Evolutionary conservation across 2,329 filamentous ascomycete species (phyloP).

Genomic region (Aureobasidium leucospermi): DNA sequence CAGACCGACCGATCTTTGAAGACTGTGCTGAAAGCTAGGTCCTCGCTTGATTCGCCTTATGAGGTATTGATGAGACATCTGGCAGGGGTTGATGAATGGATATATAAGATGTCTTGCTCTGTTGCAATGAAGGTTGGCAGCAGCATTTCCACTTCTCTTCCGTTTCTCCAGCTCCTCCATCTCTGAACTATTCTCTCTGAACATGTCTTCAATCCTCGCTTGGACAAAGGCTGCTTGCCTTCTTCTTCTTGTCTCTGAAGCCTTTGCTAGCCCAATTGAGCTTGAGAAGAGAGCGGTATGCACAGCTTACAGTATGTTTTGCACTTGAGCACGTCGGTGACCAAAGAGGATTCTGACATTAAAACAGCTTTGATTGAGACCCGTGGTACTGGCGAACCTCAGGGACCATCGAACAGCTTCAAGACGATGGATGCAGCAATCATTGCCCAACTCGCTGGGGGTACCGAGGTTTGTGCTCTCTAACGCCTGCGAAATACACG

Average conservation of each 20-base stretch:
- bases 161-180: background rate
- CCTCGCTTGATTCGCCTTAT: too few species aligned
- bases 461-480: conserved; percentile 19
- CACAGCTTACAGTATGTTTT: conserved; percentile 1
- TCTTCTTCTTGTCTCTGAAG: background rate
- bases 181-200: too few species aligned
- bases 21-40: background rate
- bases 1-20: too few species aligned
- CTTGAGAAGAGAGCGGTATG: background rate
- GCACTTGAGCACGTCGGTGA: background rate
- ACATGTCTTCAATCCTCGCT: background rate
- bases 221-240: conserved; percentile 2
- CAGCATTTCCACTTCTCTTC: background rate
- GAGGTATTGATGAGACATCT: background rate
- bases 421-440: conserved; percentile 29
- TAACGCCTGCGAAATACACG: background rate
- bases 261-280: background rate
- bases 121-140: background rate
- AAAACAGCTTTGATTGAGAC: conserved; percentile 21
- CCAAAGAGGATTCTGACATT: background rate
- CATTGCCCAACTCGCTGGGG: conserved; percentile 23
- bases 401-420: conserved; percentile 25
- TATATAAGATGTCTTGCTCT: background rate
- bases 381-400: conserved; percentile 22
- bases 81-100: background rate